Evolutionary conservation across 306 rosid genomes (phyloP).

Genomic region (Vachellia pachyceras): DNA sequence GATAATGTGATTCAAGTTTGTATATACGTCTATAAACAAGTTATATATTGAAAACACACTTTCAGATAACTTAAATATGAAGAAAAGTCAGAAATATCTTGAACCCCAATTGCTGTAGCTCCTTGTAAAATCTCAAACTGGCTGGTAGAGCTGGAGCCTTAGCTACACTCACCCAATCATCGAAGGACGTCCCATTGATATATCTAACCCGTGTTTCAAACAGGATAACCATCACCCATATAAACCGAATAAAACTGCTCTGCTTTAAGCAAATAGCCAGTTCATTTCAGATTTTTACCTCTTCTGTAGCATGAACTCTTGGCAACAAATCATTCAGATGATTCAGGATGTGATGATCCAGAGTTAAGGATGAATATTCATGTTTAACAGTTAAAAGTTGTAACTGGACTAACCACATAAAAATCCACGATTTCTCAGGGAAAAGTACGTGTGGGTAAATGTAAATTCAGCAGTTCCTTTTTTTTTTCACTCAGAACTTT

Average conservation of each 20-base stretch:
- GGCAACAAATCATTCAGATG: not conserved
- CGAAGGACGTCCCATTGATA: conserved; percentile 59
- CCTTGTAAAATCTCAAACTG: conserved; percentile 63
- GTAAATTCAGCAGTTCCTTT: not conserved
- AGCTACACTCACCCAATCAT: conserved; percentile 72
- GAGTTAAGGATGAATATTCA: not conserved
- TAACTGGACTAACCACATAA: not conserved
- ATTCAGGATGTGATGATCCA: not conserved
- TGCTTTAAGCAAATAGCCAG: not conserved
- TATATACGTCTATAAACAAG: too few species aligned
- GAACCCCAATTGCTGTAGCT: conserved; percentile 61
- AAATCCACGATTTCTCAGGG: not conserved
- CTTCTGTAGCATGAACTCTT: not conserved
- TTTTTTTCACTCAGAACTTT: not conserved
- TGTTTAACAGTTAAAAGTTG: not conserved
- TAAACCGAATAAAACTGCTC: too few species aligned
- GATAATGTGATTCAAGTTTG: too few species aligned
- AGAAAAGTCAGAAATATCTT: too few species aligned
- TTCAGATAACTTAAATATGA: too few species aligned
- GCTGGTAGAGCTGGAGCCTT: conserved; percentile 73
- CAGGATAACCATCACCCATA: conserved; percentile 18
- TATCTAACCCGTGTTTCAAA: conserved; percentile 51
- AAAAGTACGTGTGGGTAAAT: not conserved
- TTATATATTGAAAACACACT: too few species aligned
- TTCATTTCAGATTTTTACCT: not conserved